Conservation (phyloP, 23 red algal species). For the Cyanidiococcus yangmingshanensis region DNA sequence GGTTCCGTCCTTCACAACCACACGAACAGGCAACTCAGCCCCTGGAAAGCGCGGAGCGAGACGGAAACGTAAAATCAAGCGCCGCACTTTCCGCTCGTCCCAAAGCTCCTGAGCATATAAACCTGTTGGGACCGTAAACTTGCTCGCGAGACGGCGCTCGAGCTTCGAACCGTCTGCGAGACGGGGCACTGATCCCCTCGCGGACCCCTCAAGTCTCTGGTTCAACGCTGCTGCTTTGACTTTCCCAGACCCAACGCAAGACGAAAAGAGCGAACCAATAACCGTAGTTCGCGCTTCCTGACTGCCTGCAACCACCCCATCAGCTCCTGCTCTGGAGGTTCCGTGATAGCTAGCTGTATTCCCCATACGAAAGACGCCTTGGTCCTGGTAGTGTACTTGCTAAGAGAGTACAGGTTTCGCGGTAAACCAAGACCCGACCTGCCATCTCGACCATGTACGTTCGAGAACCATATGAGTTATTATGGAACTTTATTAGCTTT, state of each 20-base stretch:
- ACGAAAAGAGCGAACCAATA: neutral
- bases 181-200: neutral
- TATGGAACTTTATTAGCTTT: too few relatives aligned
- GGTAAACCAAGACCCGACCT: too few relatives aligned
- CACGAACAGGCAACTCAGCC: neutral
- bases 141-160: neutral
- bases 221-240: neutral
- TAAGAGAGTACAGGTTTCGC: too few relatives aligned
- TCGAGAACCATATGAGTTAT: too few relatives aligned
- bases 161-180: neutral
- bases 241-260: neutral
- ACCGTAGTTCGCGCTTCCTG: neutral
- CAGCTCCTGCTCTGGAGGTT: neutral
- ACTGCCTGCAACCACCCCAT: neutral
- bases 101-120: neutral
- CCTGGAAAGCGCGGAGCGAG: conserved; percentile 7
- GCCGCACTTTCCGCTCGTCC: neutral
- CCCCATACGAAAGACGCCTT: too few relatives aligned
- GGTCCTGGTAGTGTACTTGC: too few relatives aligned
- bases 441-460: too few relatives aligned
- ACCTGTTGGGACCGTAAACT: neutral
- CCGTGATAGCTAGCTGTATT: neutral
- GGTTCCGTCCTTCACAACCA: neutral
- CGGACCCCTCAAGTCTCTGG: neutral
- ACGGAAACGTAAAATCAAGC: neutral